Evolutionary conservation across 805 yeast species (phyloP).

Genomic region (Scheffersomyces stipitis): DNA sequence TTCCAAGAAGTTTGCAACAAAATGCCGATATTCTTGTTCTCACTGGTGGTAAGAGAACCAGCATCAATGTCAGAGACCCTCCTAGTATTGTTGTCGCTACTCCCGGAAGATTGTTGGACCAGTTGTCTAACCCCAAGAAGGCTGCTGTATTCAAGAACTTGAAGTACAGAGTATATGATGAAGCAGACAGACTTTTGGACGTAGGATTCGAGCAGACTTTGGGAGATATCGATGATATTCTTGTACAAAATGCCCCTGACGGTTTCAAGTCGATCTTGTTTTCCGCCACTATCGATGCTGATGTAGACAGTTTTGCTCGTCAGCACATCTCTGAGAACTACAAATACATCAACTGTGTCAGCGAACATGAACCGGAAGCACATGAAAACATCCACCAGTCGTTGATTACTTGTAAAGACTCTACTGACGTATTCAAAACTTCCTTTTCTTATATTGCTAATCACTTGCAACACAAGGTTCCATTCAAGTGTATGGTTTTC

Average conservation of each 20-base stretch:
- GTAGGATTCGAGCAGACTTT: constrained; percentile 75
- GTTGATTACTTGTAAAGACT: constrained; percentile 51
- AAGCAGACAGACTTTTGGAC: constrained; percentile 85
- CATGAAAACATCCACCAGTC: constrained; percentile 78
- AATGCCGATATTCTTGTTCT: constrained; percentile 34
- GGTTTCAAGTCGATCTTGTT: constrained; percentile 68
- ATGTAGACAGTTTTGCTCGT: constrained; percentile 65
- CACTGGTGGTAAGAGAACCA: constrained; percentile 64
- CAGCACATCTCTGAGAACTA: constrained; percentile 52
- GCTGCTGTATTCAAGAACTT: constrained; percentile 53
- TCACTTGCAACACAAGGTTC: constrained; percentile 29
- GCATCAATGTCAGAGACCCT: constrained; percentile 22
- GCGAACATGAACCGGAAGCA: constrained; percentile 65
- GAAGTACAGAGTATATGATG: constrained; percentile 75
- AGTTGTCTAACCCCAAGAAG: constrained; percentile 46
- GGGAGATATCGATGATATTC: constrained; percentile 50
- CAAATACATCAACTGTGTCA: constrained; percentile 71
- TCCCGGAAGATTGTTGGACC: constrained; percentile 80
- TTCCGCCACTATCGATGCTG: constrained; percentile 82
- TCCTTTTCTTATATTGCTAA: constrained; percentile 51
- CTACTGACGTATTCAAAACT: constrained; percentile 61
- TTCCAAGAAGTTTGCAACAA: constrained; percentile 15
- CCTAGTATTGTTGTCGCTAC: constrained; percentile 80
- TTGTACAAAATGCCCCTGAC: constrained; percentile 36
- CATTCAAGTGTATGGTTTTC: constrained; percentile 80